Base-by-base conservation (phyloP, 257 asterid genomes). In the Solanum sitiens region DNA sequence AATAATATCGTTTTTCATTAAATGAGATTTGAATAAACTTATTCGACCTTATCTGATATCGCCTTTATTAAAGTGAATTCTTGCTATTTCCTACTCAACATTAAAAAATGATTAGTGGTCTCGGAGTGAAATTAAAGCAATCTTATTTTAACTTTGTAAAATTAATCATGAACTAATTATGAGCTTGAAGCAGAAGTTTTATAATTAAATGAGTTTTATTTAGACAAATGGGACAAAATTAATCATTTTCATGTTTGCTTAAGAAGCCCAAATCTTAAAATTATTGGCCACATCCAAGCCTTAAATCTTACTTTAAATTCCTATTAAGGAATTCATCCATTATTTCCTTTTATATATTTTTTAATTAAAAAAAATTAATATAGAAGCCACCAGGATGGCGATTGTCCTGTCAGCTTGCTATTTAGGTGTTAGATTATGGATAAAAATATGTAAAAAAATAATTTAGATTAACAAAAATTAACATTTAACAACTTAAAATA, bases 41-140 rank as follows among this genome's bases (percentile, higher is more conserved):
- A 4, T 12, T 56, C 0, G 21, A 56, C 11, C n/a, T 56, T 56
- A 56, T 56, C n/a, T 56, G n/a, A 20, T 20, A 20, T 0, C 0
- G 11, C 0, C n/a, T n/a, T 0, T 20, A 7, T 56, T 18, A 18
- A 30, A 0, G 4, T 63, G 7, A 63, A 1, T 9, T 23, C 30
- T 63, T 63, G 14, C 23, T 2, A 63, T 63, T 9, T 23, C 14
- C 7, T 6, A 9, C 70, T 23, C 30, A n/a, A 23, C 70, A 63
- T 61, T n/a, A 63, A 10, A 6, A 50, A n/a, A 63, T 11, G 32
- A 63, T 63, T 63, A 63, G 71, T 63, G 15, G 32, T n/a, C 3
- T 63, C 27, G 3, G 4, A n/a, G 71, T n/a, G 71, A 3, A 63
- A 63, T 63, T 11, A n/a, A 11, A 63, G 8, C 14, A 63, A 59